Evolutionary conservation across 2,329 filamentous ascomycete genomes (phyloP).

Genomic region (Dactylella cylindrospora): DNA sequence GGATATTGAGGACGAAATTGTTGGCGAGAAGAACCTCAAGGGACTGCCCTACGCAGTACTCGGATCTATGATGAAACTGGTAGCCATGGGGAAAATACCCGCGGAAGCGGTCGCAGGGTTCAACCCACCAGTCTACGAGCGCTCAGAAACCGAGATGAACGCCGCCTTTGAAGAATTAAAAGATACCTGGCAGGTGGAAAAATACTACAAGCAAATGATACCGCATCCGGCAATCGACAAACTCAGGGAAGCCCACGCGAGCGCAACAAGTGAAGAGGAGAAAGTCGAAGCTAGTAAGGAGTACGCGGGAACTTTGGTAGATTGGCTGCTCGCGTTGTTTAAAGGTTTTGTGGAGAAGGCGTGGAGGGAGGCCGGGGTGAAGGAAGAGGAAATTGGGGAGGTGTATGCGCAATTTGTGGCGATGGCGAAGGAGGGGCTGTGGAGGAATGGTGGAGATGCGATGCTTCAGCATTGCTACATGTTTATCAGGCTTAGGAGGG

Average conservation of each 20-base stretch:
- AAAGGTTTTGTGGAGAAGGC: constrained; percentile 16
- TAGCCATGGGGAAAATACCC: constrained; percentile 1
- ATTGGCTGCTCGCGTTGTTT: constrained; percentile 18
- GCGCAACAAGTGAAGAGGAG: neutral
- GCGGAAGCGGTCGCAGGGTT: neutral
- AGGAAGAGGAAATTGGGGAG: neutral
- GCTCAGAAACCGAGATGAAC: constrained; percentile 1
- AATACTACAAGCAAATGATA: constrained; percentile 7
- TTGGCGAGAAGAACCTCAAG: constrained; percentile 6
- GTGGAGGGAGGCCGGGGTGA: constrained; percentile 14
- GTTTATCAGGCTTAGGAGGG: constrained; percentile 6
- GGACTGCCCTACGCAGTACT: constrained; percentile 8
- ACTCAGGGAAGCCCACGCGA: constrained; percentile 3
- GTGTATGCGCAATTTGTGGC: constrained; percentile 10
- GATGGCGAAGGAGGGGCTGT: constrained; percentile 5
- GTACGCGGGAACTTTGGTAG: constrained; percentile 4
- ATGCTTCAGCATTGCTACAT: neutral
- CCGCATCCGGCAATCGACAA: constrained; percentile 12
- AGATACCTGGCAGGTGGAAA: neutral
- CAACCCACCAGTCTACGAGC: constrained; percentile 12
- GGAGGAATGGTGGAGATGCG: constrained; percentile 1
- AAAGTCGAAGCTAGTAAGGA: neutral
- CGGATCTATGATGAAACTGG: constrained; percentile 5
- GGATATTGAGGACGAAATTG: constrained; percentile 9
- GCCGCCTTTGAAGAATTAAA: constrained; percentile 1